Conservation (phyloP, 805 yeast genomes). For the Yarrowia yakushimensis region DNA sequence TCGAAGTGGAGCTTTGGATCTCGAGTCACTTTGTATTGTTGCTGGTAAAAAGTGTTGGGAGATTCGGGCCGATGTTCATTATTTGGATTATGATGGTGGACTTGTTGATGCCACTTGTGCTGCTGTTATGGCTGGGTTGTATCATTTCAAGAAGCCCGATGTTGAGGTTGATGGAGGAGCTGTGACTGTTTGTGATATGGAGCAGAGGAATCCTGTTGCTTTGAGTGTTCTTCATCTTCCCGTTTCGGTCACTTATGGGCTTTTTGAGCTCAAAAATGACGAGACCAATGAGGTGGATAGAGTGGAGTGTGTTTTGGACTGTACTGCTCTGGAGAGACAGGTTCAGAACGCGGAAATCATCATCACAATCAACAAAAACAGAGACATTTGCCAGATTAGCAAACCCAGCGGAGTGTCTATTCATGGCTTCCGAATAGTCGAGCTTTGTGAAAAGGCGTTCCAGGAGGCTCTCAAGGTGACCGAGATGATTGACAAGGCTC, state of each 20-base stretch:
- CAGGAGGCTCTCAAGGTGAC: conserved; percentile 61
- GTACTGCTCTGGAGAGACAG: conserved; percentile 71
- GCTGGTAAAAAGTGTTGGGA: conserved; percentile 93
- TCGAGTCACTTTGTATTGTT: conserved; percentile 83
- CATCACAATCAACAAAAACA: conserved; percentile 81
- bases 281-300: conserved; percentile 45
- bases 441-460: conserved; percentile 66
- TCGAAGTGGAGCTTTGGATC: conserved; percentile 84
- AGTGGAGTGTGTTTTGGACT: conserved; percentile 49
- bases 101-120: conserved; percentile 85
- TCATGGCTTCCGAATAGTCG: conserved; percentile 66
- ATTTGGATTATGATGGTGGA: conserved; percentile 88
- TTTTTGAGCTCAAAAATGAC: conserved; percentile 55
- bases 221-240: conserved; percentile 86
- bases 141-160: conserved; percentile 83
- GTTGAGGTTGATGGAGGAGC: conserved; percentile 52
- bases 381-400: conserved; percentile 84
- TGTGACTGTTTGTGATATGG: conserved; percentile 52
- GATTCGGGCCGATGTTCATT: conserved; percentile 84
- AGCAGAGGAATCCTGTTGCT: conserved; percentile 84
- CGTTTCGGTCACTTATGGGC: conserved; percentile 82
- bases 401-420: conserved; percentile 85
- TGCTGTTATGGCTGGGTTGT: conserved; percentile 81
- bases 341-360: conserved; percentile 76
- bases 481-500: conserved; percentile 52